Evolutionary conservation across 2,329 filamentous ascomycete species (phyloP).

Genomic region (Ophiostoma populinum): DNA sequence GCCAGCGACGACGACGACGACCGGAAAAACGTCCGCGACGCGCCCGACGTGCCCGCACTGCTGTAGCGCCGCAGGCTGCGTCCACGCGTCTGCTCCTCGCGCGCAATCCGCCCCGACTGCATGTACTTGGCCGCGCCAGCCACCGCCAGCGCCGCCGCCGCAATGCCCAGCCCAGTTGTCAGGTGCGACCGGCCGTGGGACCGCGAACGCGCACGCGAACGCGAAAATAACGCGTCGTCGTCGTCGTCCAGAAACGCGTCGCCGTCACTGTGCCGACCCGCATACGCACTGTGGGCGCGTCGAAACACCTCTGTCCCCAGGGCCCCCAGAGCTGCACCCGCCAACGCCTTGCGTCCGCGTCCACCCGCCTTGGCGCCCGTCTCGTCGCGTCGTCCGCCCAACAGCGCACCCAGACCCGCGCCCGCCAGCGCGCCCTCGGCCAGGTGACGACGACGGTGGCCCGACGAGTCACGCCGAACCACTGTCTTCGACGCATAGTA

Average conservation of each 20-base stretch:
- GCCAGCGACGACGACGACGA: too few species aligned
- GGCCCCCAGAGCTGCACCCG: constrained; percentile 44
- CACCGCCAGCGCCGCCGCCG: constrained; percentile 44
- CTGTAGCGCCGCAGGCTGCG: constrained; percentile 32
- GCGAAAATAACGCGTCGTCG: not conserved
- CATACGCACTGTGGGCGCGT: constrained; percentile 43
- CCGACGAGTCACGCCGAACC: constrained; percentile 32
- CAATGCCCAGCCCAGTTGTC: constrained; percentile 44
- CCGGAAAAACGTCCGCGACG: too few species aligned
- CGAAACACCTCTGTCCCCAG: constrained; percentile 43
- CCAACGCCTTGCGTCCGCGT: constrained; percentile 39
- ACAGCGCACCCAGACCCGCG: constrained; percentile 41
- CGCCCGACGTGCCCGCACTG: constrained; percentile 19
- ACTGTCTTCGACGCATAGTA: constrained; percentile 27
- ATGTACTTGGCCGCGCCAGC: constrained; percentile 49
- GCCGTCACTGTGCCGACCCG: constrained; percentile 29
- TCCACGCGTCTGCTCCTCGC: constrained; percentile 39
- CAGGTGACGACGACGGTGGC: constrained; percentile 36
- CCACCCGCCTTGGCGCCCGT: constrained; percentile 32
- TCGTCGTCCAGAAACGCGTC: constrained; percentile 18
- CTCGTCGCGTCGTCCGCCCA: constrained; percentile 35
- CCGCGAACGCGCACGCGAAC: not conserved
- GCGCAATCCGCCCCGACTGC: constrained; percentile 40
- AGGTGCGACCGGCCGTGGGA: constrained; percentile 27
- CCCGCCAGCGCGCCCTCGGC: constrained; percentile 49